Percentiles rank a stretch among this genome's conserved stretches.
Evolutionary conservation across 1,284 basidiomycete genomes (phyloP).

Genomic region (Neotropicomus parvogracilis): DNA sequence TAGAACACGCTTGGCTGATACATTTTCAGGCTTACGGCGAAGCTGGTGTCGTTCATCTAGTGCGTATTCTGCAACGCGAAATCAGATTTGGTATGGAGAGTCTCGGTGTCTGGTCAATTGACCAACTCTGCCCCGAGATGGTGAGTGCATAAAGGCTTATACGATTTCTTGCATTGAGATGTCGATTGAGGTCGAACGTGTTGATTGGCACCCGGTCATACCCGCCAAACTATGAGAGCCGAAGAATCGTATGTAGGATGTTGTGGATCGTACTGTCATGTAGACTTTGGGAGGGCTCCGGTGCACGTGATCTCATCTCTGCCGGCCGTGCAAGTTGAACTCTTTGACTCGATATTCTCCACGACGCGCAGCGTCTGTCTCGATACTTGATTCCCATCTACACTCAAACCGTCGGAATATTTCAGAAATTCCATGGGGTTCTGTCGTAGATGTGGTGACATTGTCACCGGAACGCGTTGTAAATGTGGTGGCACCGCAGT

Average conservation of each 20-base stretch:
- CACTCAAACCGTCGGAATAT: not conserved
- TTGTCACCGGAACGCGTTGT: constrained; percentile 64
- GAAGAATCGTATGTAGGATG: not conserved
- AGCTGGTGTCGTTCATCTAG: constrained; percentile 73
- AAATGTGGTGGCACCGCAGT: constrained; percentile 74
- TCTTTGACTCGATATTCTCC: constrained; percentile 4
- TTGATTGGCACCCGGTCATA: constrained; percentile 58
- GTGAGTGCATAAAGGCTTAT: constrained; percentile 37
- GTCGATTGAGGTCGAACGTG: constrained; percentile 59
- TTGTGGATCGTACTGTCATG: too few species aligned
- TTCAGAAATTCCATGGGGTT: constrained; percentile 56
- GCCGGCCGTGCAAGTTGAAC: constrained; percentile 14
- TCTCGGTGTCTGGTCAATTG: constrained; percentile 69
- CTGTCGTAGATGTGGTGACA: constrained; percentile 76
- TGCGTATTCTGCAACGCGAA: constrained; percentile 75
- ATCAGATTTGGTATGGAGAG: constrained; percentile 78
- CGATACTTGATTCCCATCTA: not conserved
- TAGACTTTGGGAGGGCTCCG: too few species aligned
- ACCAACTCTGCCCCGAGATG: constrained; percentile 78
- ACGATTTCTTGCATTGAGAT: constrained; percentile 42
- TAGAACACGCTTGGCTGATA: constrained; percentile 6
- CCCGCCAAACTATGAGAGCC: constrained; percentile 20
- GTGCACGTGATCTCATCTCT: constrained; percentile 25
- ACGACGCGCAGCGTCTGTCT: constrained; percentile 4
- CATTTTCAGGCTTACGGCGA: constrained; percentile 70